Evolutionary conservation across 2,329 filamentous ascomycete species (phyloP).

Genomic region (Aspergillus sp.): DNA sequence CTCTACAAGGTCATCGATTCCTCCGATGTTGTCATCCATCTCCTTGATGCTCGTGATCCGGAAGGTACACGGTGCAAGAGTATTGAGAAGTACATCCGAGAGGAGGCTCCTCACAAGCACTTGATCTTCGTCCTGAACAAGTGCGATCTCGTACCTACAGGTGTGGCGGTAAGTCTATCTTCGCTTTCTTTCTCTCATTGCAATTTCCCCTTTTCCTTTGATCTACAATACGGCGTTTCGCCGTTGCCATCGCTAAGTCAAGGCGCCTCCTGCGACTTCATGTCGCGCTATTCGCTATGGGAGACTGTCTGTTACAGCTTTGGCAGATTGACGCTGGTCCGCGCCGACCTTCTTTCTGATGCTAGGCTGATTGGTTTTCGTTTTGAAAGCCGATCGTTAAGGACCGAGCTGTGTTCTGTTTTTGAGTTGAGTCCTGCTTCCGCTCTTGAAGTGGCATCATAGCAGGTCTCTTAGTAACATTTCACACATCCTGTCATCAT

Average conservation of each 20-base stretch:
- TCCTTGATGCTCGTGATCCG: constrained; percentile 86
- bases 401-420: constrained; percentile 77
- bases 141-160: constrained; percentile 88
- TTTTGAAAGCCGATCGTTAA: constrained; percentile 83
- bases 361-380: constrained; percentile 73
- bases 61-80: constrained; percentile 85
- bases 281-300: constrained; percentile 64
- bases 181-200: constrained; percentile 9
- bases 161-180: constrained; percentile 80
- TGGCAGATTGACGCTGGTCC: constrained; percentile 89
- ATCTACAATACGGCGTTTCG: constrained; percentile 15
- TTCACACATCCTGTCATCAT: constrained; percentile 68
- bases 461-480: constrained; percentile 98
- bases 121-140: constrained; percentile 88
- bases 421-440: constrained; percentile 93
- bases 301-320: constrained; percentile 96
- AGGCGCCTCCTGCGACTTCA: constrained; percentile 66
- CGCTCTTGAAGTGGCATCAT: constrained; percentile 61
- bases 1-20: constrained; percentile 94
- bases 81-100: constrained; percentile 88
- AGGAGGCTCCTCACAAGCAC: constrained; percentile 96
- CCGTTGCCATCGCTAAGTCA: constrained; percentile 77
- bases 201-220: constrained; percentile 5
- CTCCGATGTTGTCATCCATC: constrained; percentile 93
- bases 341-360: constrained; percentile 65